phyloP scores from a whole-genome alignment of 306 rosid species.

The Corylus americana region DNA sequence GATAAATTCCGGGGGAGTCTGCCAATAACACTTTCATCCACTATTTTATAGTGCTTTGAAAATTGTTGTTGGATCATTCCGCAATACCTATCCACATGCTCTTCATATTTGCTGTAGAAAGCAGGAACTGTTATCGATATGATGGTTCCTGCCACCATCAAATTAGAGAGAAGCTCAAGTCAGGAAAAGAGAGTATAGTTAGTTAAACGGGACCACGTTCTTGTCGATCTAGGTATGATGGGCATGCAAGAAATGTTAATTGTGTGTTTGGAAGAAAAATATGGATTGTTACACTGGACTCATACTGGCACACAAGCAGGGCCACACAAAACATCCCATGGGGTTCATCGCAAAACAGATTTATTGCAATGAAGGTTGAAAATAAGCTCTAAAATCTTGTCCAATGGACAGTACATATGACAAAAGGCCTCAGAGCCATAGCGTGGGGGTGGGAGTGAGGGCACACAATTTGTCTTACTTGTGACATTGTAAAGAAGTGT shows the following conservation, averaged over 20 bases:
- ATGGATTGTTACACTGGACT: neutral
- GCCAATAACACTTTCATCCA: constrained; percentile 73
- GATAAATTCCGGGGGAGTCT: constrained; percentile 60
- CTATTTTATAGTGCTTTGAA: constrained; percentile 77
- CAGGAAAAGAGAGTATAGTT: neutral
- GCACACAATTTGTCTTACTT: too few relatives aligned
- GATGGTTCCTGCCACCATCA: constrained; percentile 63
- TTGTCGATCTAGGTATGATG: neutral
- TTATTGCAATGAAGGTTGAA: constrained; percentile 6
- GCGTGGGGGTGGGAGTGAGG: too few relatives aligned
- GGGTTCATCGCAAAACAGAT: constrained; percentile 4
- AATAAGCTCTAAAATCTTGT: constrained; percentile 1
- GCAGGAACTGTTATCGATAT: constrained; percentile 69
- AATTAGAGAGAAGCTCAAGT: constrained; percentile 1
- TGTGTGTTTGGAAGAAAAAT: neutral
- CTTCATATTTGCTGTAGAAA: constrained; percentile 63
- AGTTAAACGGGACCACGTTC: neutral
- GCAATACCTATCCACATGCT: constrained; percentile 49
- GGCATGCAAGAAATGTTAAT: neutral
- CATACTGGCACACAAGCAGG: neutral
- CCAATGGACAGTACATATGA: neutral
- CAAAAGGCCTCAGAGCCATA: neutral
- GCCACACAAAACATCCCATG: constrained; percentile 13
- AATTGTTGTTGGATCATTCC: constrained; percentile 70
- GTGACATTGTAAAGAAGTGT: too few relatives aligned